These are phyloP conservation scores for Rhizopogon salebrosus DNA, from an alignment of 768 basidiomycete species.

Conservation along the genomic window DNA sequence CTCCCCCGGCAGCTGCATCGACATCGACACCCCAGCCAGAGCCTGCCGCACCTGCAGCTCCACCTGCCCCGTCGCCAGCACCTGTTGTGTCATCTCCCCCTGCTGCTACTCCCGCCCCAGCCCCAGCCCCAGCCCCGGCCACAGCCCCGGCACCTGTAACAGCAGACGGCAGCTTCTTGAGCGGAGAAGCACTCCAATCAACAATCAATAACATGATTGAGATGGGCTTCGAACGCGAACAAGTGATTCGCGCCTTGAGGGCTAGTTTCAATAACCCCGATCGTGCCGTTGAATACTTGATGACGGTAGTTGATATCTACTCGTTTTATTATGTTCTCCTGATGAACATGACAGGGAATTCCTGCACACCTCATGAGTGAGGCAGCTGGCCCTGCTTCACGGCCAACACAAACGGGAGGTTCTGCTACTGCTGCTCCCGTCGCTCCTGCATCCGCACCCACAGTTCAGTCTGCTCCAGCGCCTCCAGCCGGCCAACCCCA, in stretches of 20 bases:
- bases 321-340: slow-evolving; percentile 5
- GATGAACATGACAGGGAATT: slow-evolving; percentile 56
- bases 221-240: slow-evolving; percentile 90
- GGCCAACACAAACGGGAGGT: slow-evolving; percentile 20
- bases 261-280: slow-evolving; percentile 98
- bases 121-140: slow-evolving; percentile 11
- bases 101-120: slow-evolving; percentile 23
- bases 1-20: slow-evolving; percentile 27
- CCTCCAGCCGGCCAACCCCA: slow-evolving; percentile 49
- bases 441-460: slow-evolving; percentile 24
- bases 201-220: slow-evolving; percentile 82
- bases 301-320: slow-evolving; percentile 59
- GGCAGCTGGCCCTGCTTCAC: slow-evolving; percentile 9
- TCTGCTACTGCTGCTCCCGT: slow-evolving; percentile 29
- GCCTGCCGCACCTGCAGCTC: slow-evolving; percentile 28
- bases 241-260: slow-evolving; percentile 78
- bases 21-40: slow-evolving; percentile 24
- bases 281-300: slow-evolving; percentile 95
- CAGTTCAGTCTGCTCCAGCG: slow-evolving; percentile 34
- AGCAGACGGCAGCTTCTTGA: slow-evolving; percentile 62
- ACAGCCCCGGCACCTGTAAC: slow-evolving; percentile 26
- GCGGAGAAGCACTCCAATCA: slow-evolving; percentile 69
- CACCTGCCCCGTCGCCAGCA: slow-evolving; percentile 28
- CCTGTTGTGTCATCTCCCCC: slow-evolving; percentile 26
- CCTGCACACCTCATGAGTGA: slow-evolving; percentile 63